Evolutionary conservation across 768 basidiomycete species (phyloP), one percentile per base, ranked within the genome.

Genomic region (Lactarius hengduanensis): DNA sequence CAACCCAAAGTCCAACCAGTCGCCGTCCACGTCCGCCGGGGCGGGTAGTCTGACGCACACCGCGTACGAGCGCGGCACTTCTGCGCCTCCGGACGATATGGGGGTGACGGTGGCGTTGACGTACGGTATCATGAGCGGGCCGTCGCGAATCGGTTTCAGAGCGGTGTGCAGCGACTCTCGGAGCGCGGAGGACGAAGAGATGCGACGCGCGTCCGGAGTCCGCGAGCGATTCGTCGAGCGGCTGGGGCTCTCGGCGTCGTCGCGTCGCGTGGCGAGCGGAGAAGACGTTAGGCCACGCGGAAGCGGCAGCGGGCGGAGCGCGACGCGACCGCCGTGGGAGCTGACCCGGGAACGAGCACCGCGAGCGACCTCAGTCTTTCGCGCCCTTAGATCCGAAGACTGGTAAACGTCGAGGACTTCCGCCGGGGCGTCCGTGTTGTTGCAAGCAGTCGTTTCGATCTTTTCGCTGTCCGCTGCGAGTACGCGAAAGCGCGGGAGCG

Each of bases 1-100:
- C 59, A 92, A 78, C 32, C 89, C 90, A 71, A 92, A 91, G 73
- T 91, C 90, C 22, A 92, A 78, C 86, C 85, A 89, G 59, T 87
- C 88, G n/a, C 84, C 82, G 63, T 84, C 84, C n/a, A 78, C 72
- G 40, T 86, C 81, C 16, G 80, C 75, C 22, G 88, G 88, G 10
- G 84, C 83, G 53, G 84, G 83, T 30, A 91, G 74, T 61, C 69
- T 75, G 22, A 89, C 70, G 30, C 83, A 81, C 57, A 91, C 88
- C 22, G 83, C 87, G 69, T 91, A 89, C 41, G 80, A 80, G 43
- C 78, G 75, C 13, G 82, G 80, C 26, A 78, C 71, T 5, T 66
- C 60, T 36, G 60, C 57, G 32, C 62, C 60, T 9, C 50, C 54
- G 2, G 69, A 56, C 20, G 76, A 71, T 56, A 90, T 78, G 13